Evolutionary conservation across 345 rosid species (phyloP).

Genomic region (Syzygium jambos): DNA sequence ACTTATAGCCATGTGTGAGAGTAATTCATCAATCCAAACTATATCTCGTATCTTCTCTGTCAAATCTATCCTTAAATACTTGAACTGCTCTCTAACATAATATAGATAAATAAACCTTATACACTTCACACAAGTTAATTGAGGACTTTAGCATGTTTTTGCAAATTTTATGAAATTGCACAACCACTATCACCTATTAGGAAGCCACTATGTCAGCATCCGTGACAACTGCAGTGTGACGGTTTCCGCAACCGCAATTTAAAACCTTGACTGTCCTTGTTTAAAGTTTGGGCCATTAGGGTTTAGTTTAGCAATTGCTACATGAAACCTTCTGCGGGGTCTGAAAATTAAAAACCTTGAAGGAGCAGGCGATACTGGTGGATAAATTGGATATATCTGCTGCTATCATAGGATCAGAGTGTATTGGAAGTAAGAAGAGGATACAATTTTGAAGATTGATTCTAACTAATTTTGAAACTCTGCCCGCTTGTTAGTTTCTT

Average conservation of each 20-base stretch:
- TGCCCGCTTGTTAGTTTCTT: neutral
- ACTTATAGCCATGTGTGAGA: neutral
- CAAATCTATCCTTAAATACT: neutral
- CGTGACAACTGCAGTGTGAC: neutral
- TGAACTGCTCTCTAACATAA: neutral
- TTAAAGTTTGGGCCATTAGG: neutral
- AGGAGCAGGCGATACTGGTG: neutral
- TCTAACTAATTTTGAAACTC: neutral
- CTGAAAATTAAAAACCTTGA: neutral
- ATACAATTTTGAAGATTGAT: neutral
- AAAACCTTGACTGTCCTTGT: neutral
- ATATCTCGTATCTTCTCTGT: neutral
- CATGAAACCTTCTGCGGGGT: neutral
- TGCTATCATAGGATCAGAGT: neutral
- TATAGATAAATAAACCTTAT: neutral
- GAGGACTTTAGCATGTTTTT: neutral
- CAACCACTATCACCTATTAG: neutral
- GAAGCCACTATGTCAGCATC: neutral
- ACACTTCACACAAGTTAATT: neutral
- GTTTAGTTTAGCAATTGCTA: neutral
- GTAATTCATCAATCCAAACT: neutral
- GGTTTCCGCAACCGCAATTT: neutral
- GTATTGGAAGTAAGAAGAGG: neutral
- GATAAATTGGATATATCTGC: neutral
- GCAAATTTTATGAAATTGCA: neutral